Conservation (phyloP, 257 asterid species). For the Haberlea rhodopensis region DNA sequence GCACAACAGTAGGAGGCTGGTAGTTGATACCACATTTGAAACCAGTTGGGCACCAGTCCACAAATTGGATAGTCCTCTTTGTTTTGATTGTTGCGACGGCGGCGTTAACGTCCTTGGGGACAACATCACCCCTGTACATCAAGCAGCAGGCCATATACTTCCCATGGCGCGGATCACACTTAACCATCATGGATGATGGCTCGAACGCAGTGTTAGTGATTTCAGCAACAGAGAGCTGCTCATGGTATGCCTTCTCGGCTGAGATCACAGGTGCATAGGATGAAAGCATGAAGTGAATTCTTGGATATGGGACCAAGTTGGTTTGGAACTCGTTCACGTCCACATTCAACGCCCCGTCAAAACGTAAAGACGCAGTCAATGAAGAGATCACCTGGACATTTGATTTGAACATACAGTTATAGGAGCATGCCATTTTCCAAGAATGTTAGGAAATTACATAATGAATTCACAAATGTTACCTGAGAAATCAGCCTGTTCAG, state of each 20-base stretch:
- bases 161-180: conserved; percentile 92
- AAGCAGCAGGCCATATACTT: conserved; percentile 97
- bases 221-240: conserved; percentile 89
- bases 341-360: conserved; percentile 89
- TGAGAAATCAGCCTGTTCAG: conserved; percentile 91
- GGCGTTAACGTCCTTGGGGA: conserved; percentile 93
- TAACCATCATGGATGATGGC: conserved; percentile 98
- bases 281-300: conserved; percentile 96
- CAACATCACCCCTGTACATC: conserved; percentile 97
- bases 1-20: conserved; percentile 97
- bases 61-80: conserved; percentile 92
- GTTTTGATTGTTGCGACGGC: conserved; percentile 98
- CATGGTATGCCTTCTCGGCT: conserved; percentile 90
- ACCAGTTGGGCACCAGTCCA: conserved; percentile 98
- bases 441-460: not conserved
- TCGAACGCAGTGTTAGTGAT: conserved; percentile 95
- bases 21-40: conserved; percentile 96
- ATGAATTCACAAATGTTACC: conserved; percentile 32
- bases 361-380: conserved; percentile 80
- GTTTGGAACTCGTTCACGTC: conserved; percentile 97
- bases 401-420: not conserved
- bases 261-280: conserved; percentile 94
- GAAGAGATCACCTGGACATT: conserved; percentile 74
- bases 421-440: not conserved
- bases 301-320: conserved; percentile 92